Conservation (phyloP, 2,329 filamentous ascomycete genomes). For the Xylariaceae sp. region DNA sequence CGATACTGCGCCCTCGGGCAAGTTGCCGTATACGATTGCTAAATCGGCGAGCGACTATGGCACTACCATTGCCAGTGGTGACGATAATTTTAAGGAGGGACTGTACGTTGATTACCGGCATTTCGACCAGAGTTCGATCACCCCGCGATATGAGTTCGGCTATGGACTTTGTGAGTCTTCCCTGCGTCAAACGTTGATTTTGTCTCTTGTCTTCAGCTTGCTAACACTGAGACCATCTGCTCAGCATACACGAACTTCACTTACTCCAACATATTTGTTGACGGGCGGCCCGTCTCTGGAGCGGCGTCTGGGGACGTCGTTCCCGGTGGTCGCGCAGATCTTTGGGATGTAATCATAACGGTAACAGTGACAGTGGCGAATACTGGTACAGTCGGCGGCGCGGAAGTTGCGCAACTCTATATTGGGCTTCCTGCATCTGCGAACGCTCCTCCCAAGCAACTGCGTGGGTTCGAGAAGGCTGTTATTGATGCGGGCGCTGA, state of each 20-base stretch:
- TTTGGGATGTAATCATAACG: constrained; percentile 42
- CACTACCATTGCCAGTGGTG: constrained; percentile 29
- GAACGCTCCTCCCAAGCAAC: constrained; percentile 43
- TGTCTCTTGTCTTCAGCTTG: not conserved
- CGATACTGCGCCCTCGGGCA: constrained; percentile 39
- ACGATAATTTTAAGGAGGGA: constrained; percentile 56
- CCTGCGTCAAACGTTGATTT: not conserved
- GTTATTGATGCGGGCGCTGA: constrained; percentile 44
- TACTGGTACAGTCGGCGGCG: constrained; percentile 56
- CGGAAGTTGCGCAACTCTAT: constrained; percentile 64
- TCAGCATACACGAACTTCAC: constrained; percentile 65
- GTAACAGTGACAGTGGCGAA: constrained; percentile 63
- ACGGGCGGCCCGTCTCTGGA: constrained; percentile 35
- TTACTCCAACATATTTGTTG: constrained; percentile 47
- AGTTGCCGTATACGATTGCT: constrained; percentile 50
- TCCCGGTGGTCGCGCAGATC: constrained; percentile 42
- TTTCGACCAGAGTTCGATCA: constrained; percentile 54
- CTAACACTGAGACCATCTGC: not conserved
- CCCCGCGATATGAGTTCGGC: constrained; percentile 61
- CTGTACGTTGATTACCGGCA: constrained; percentile 63
- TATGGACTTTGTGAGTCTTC: constrained; percentile 51
- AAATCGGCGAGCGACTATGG: constrained; percentile 45
- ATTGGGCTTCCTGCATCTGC: constrained; percentile 40
- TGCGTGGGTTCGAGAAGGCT: constrained; percentile 62
- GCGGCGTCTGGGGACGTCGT: constrained; percentile 37